Evolutionary conservation across 2,329 filamentous ascomycete genomes (phyloP), one percentile per base, ranked within the genome.

Genomic region (Nannizzia gypsea): DNA sequence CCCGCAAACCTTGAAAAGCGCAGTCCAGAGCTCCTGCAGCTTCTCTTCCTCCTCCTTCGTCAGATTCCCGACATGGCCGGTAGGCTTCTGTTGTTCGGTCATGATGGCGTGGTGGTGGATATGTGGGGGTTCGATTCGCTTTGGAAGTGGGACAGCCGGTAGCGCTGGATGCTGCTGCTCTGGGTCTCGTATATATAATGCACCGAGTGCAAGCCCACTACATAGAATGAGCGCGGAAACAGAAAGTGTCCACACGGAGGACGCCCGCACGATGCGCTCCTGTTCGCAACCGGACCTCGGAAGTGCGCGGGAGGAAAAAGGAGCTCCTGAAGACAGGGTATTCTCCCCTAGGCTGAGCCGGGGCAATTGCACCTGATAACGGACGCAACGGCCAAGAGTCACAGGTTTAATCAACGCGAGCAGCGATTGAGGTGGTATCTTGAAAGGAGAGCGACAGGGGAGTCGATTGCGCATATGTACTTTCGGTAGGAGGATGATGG

Each of bases 1-100:
- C 63, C 87, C 85, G 65, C 95, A 81, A 42, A 90, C 80, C 59
- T 87, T 86, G 64, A 95, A 80, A 38, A 90, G 80, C 59, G 85
- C 78, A 13, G 81, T 74, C 93, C 93, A 99, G 66, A 97, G 81
- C 72, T 95, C 87, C 68, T 87, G 88, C 61, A 99, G 78, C 76
- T 95, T 96, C 64, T 83, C 82, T 68, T 96, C 89, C 75, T 99
- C 85, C 63, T 96, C 91, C 2, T 84, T 73, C n/a, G 91, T 96
- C 61, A 99, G 80, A 66, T 89, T 96, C 61, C 89, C 90, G 59
- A 90, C 83, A 63, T 90, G 85, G 58, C 93, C 93, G 34, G 68
- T 69, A 46, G 68, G 68, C 34, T 65, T 62, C 62, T 71, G 63
- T 63, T 71, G 63, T 62, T 65, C 62, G 58, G 71, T 64, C 68